Evolutionary conservation across 768 basidiomycete genomes (phyloP).

Genomic region (Agrocybe pediades): DNA sequence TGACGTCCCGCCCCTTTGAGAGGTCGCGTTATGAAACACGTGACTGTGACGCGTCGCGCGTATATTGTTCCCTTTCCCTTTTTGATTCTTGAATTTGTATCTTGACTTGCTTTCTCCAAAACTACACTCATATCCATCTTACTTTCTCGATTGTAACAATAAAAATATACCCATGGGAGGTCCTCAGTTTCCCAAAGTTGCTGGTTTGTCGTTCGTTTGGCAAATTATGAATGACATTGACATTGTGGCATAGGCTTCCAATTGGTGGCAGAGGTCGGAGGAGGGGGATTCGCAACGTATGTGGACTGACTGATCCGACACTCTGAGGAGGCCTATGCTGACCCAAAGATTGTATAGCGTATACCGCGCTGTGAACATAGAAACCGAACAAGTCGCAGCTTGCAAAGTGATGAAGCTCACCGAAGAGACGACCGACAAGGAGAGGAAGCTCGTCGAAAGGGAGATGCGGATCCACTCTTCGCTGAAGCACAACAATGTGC

Average conservation of each 20-base stretch:
- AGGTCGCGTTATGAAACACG: neutral
- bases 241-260: constrained; percentile 54
- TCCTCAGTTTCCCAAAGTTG: constrained; percentile 42
- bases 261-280: constrained; percentile 77
- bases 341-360: constrained; percentile 50
- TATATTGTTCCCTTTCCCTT: neutral
- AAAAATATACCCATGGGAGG: constrained; percentile 20
- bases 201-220: constrained; percentile 29
- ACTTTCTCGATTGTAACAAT: neutral
- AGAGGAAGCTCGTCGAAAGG: constrained; percentile 83
- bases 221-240: neutral
- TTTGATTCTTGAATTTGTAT: neutral
- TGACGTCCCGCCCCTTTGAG: no score
- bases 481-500: constrained; percentile 76
- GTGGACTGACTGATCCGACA: constrained; percentile 19
- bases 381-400: constrained; percentile 71
- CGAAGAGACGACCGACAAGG: constrained; percentile 59
- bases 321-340: neutral
- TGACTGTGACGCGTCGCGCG: constrained; percentile 1
- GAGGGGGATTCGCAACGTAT: constrained; percentile 86
- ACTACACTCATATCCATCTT: neutral
- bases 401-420: constrained; percentile 83
- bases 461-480: constrained; percentile 89
- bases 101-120: neutral
- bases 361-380: constrained; percentile 75